Evolutionary conservation across 148 eudicot genomes (phyloP).

Genomic region (Salicornia ramosissima): DNA sequence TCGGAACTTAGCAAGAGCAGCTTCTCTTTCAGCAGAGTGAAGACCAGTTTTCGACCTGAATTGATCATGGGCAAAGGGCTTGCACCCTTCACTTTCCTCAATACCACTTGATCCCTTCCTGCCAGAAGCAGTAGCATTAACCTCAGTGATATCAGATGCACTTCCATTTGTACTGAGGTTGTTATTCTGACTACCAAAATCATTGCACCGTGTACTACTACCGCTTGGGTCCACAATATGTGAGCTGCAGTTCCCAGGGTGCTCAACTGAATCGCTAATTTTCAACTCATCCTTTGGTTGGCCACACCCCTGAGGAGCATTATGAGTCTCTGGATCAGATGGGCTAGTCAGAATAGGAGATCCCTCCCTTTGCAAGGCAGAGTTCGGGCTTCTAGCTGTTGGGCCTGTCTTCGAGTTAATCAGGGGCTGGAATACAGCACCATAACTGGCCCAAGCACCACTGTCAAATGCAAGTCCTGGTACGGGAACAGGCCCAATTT

Average conservation of each 20-base stretch:
- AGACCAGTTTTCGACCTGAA: slow-evolving; percentile 18
- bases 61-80: slow-evolving; percentile 22
- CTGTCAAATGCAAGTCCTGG: slow-evolving; percentile 18
- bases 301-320: slow-evolving; percentile 21
- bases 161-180: slow-evolving; percentile 28
- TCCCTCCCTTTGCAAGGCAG: slow-evolving; percentile 28
- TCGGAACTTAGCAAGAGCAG: slow-evolving; percentile 46
- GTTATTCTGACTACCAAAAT: slow-evolving; percentile 17
- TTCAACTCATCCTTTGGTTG: slow-evolving; percentile 17
- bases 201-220: slow-evolving; percentile 23
- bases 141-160: slow-evolving; percentile 25
- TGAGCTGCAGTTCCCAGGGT: neutral
- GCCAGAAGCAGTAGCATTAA: slow-evolving; percentile 22
- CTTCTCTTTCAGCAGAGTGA: slow-evolving; percentile 41
- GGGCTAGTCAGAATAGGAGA: slow-evolving; percentile 32
- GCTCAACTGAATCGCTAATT: slow-evolving; percentile 16
- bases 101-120: slow-evolving; percentile 12
- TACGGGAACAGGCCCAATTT: slow-evolving; percentile 18
- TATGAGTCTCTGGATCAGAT: slow-evolving; percentile 34
- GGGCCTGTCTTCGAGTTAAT: slow-evolving; percentile 17
- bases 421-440: slow-evolving; percentile 20
- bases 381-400: slow-evolving; percentile 19
- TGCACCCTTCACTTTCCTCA: slow-evolving; percentile 32
- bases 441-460: slow-evolving; percentile 18
- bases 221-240: slow-evolving; percentile 17